Conservation (phyloP, 805 yeast genomes). For the Kazachstania psychrophila region DNA sequence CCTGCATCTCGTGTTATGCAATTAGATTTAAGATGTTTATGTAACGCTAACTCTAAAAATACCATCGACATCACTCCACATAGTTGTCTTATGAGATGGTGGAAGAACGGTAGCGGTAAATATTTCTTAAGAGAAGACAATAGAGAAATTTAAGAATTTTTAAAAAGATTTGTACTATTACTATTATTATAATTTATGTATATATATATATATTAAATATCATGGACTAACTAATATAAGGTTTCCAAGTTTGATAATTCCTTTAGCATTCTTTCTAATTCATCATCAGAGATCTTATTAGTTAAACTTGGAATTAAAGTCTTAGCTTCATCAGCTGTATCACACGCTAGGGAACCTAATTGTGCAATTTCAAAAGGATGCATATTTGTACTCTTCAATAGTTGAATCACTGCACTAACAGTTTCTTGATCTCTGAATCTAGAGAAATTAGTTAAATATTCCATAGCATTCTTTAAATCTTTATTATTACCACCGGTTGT, state of each 20-base stretch:
- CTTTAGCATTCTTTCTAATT: constrained; percentile 75
- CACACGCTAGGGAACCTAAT: constrained; percentile 79
- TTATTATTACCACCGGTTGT: constrained; percentile 65
- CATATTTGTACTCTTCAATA: constrained; percentile 61
- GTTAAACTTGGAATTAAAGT: constrained; percentile 83
- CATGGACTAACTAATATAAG: constrained; percentile 23
- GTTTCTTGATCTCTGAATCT: constrained; percentile 89
- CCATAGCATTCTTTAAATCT: constrained; percentile 84
- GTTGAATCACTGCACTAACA: constrained; percentile 84
- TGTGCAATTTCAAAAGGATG: constrained; percentile 97
- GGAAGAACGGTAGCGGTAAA: constrained; percentile 57
- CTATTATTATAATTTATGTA: background rate
- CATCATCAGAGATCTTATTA: constrained; percentile 75
- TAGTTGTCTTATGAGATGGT: constrained; percentile 69
- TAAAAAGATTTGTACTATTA: background rate
- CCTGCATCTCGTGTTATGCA: constrained; percentile 45
- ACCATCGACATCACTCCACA: constrained; percentile 37
- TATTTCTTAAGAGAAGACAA: constrained; percentile 17
- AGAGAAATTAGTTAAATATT: constrained; percentile 75
- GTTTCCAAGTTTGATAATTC: constrained; percentile 67
- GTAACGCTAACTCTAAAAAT: constrained; percentile 40
- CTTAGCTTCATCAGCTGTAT: constrained; percentile 94
- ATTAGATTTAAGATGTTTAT: constrained; percentile 50
- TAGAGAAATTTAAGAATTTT: background rate
- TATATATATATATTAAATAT: constrained; percentile 3